phyloP scores from a whole-genome alignment of 2,329 filamentous ascomycete species.

The Bipolaris cookei region DNA sequence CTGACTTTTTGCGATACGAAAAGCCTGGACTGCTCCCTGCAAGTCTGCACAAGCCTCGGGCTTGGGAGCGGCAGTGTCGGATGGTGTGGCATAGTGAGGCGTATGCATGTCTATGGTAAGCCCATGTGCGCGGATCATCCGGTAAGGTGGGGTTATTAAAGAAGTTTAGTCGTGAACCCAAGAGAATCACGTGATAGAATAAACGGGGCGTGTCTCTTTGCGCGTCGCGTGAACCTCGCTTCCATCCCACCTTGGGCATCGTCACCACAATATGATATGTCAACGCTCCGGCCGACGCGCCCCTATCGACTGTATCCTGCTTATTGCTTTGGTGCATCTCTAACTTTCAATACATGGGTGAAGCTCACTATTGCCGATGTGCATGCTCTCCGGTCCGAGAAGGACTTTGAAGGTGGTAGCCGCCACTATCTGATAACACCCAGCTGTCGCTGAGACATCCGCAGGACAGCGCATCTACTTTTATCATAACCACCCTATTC shows the following conservation, averaged over 20 bases:
- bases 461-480: conserved; percentile 63
- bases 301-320: conserved; percentile 59
- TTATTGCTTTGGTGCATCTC: conserved; percentile 65
- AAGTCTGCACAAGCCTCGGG: conserved; percentile 11
- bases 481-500: conserved; percentile 61
- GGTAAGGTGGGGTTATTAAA: conserved; percentile 1
- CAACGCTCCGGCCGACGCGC: conserved; percentile 29
- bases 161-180: conserved; percentile 1
- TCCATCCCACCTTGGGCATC: conserved; percentile 16
- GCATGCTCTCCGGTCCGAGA: conserved; percentile 56
- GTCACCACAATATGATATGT: conserved; percentile 41
- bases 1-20: conserved; percentile 12
- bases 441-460: neutral
- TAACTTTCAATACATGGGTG: conserved; percentile 69
- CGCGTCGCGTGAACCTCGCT: conserved; percentile 26
- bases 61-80: conserved; percentile 39
- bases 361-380: conserved; percentile 64
- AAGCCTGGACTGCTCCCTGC: conserved; percentile 37
- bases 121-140: conserved; percentile 33
- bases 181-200: conserved; percentile 11
- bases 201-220: conserved; percentile 9
- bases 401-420: conserved; percentile 58
- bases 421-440: neutral
- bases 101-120: conserved; percentile 18
- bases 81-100: conserved; percentile 26